Percentiles rank a stretch among this genome's conserved stretches.
Evolutionary conservation across 1,284 basidiomycete species (phyloP).

Genomic region (Puccinia coronata): DNA sequence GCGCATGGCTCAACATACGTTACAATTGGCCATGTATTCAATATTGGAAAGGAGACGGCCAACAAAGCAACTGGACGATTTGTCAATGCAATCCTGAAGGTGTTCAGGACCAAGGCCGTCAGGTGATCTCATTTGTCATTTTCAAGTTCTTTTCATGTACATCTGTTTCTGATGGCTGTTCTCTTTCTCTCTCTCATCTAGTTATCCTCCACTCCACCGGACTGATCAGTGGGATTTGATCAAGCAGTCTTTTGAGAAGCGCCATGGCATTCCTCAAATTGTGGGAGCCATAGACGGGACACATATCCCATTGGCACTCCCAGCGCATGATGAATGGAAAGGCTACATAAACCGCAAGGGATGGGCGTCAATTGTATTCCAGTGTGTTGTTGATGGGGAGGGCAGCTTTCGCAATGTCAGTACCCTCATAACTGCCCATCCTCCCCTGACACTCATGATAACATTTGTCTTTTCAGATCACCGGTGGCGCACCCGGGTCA

Average conservation of each 20-base stretch:
- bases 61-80: too few relatives aligned
- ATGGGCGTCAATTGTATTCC: conserved; percentile 2
- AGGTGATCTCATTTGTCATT: too few relatives aligned
- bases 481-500: background rate
- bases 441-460: too few relatives aligned
- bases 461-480: background rate
- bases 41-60: too few relatives aligned
- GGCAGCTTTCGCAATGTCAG: background rate
- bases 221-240: background rate
- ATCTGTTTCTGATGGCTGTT: background rate
- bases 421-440: background rate
- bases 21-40: too few relatives aligned
- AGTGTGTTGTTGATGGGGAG: background rate
- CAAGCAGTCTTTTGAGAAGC: background rate
- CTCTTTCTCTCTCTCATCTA: too few relatives aligned
- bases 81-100: too few relatives aligned
- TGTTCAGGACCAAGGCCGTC: too few relatives aligned
- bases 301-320: background rate
- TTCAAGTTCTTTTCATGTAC: too few relatives aligned
- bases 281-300: too few relatives aligned
- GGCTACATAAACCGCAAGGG: too few relatives aligned
- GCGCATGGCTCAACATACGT: too few relatives aligned
- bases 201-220: background rate
- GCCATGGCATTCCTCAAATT: background rate
- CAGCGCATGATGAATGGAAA: background rate